Evolutionary conservation across 2,329 filamentous ascomycete genomes (phyloP).

Genomic region (Ascochyta viciae-villosae): DNA sequence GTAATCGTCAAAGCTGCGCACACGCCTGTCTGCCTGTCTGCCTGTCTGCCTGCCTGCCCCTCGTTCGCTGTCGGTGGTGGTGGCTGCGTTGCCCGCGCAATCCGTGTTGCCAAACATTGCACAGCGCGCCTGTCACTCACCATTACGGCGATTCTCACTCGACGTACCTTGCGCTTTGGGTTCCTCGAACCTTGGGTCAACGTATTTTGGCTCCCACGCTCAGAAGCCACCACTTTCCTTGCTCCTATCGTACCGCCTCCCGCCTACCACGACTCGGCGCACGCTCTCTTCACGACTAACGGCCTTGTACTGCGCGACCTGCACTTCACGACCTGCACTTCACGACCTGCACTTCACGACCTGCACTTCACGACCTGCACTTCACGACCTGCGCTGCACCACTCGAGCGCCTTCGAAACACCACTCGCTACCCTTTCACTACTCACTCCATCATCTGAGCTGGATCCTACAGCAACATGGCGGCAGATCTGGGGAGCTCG

Average conservation of each 20-base stretch:
- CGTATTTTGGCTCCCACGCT: not conserved
- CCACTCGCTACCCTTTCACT: not conserved
- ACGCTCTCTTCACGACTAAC: not conserved
- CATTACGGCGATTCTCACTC: not conserved
- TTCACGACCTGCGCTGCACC: not conserved
- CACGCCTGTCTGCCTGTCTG: too few species aligned
- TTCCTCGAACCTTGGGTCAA: not conserved
- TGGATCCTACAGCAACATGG: slow-evolving; percentile 23
- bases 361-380: not conserved
- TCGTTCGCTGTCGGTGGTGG: not conserved
- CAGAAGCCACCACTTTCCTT: not conserved
- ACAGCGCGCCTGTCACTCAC: slow-evolving; percentile 1
- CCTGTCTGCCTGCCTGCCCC: slow-evolving; percentile 10
- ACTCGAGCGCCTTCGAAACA: not conserved
- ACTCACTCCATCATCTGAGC: not conserved
- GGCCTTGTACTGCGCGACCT: not conserved
- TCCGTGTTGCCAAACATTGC: slow-evolving; percentile 27
- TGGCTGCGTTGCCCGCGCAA: slow-evolving; percentile 24
- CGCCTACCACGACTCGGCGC: not conserved
- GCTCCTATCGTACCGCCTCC: not conserved
- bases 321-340: not conserved
- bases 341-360: not conserved
- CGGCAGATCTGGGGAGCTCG: slow-evolving; percentile 51
- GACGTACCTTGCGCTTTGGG: not conserved
- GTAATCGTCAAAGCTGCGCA: not conserved